A percentile compares a stretch with the other conserved stretches of the same genome.
These are phyloP conservation scores for Lepidium sativum DNA, from an alignment of 345 rosid species.

Conservation along the genomic window DNA sequence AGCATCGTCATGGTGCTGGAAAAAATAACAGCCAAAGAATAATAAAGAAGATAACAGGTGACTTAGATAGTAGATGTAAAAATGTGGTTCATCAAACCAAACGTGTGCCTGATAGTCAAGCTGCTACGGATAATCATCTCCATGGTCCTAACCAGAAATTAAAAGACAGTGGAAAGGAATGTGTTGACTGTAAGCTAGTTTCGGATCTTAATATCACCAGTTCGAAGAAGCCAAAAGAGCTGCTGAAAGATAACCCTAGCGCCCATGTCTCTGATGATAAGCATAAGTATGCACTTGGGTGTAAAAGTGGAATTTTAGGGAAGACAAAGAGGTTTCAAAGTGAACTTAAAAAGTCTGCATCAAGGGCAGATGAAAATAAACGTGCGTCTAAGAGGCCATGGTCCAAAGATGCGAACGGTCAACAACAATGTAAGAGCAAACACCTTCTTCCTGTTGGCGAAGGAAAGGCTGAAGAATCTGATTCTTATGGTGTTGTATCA, in stretches of 20 bases:
- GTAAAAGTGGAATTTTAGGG: constrained; percentile 23
- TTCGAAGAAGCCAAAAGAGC: constrained; percentile 32
- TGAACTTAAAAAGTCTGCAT: constrained; percentile 34
- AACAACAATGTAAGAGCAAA: constrained; percentile 25
- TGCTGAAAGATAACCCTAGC: constrained; percentile 27
- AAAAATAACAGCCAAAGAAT: constrained; percentile 33
- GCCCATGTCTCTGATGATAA: constrained; percentile 27
- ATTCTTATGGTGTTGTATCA: constrained; percentile 13
- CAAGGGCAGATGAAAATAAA: constrained; percentile 29
- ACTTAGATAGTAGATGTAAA: constrained; percentile 21
- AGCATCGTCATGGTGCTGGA: constrained; percentile 27
- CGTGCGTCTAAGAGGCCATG: constrained; percentile 46
- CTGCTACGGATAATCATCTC: constrained; percentile 11
- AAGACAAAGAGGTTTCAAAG: constrained; percentile 38
- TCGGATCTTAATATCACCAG: constrained; percentile 24
- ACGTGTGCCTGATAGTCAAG: constrained; percentile 26
- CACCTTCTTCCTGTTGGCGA: constrained; percentile 24
- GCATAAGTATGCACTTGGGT: constrained; percentile 14
- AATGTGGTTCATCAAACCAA: constrained; percentile 30
- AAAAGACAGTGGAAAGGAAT: constrained; percentile 30
- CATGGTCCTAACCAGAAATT: constrained; percentile 29
- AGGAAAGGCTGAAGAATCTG: constrained; percentile 29
- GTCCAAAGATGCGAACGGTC: constrained; percentile 30
- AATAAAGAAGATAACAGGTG: constrained; percentile 25
- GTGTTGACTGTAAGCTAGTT: constrained; percentile 21